Evolutionary conservation across 2,329 filamentous ascomycete species (phyloP).

Genomic region (Clarireedia hainanense): DNA sequence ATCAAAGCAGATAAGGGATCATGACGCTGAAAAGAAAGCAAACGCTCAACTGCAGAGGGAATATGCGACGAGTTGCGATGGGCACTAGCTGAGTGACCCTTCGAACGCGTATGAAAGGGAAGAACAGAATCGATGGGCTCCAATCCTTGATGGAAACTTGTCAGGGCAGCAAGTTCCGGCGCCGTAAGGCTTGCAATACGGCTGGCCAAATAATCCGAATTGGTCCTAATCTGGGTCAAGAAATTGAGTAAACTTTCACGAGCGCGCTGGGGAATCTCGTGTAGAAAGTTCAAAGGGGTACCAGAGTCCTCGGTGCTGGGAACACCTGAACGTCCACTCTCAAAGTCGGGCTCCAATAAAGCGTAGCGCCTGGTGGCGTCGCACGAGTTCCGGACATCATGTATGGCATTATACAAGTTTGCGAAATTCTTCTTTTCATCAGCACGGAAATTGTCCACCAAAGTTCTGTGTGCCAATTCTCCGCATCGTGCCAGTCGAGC

Average conservation of each 20-base stretch:
- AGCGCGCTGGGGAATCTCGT: slow-evolving; percentile 68
- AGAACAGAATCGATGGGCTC: slow-evolving; percentile 80
- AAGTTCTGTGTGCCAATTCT: slow-evolving; percentile 64
- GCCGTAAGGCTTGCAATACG: slow-evolving; percentile 69
- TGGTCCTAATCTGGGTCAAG: slow-evolving; percentile 72
- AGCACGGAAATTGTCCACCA: slow-evolving; percentile 70
- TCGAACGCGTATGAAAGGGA: slow-evolving; percentile 51
- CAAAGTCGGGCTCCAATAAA: slow-evolving; percentile 64
- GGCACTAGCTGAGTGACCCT: slow-evolving; percentile 37
- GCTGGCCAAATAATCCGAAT: slow-evolving; percentile 80
- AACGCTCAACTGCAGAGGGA: slow-evolving; percentile 66
- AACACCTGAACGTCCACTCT: slow-evolving; percentile 35
- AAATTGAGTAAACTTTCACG: slow-evolving; percentile 72
- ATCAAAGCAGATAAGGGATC: slow-evolving; percentile 79
- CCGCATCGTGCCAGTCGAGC: slow-evolving; percentile 67
- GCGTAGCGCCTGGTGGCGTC: slow-evolving; percentile 65
- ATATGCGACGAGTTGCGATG: slow-evolving; percentile 38
- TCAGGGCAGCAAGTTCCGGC: slow-evolving; percentile 68
- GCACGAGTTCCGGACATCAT: slow-evolving; percentile 72
- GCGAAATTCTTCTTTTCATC: slow-evolving; percentile 75
- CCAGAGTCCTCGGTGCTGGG: slow-evolving; percentile 33
- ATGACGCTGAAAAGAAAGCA: slow-evolving; percentile 82
- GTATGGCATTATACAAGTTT: slow-evolving; percentile 66
- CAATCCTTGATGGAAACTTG: slow-evolving; percentile 69
- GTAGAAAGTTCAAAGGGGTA: slow-evolving; percentile 48